Base-by-base conservation (phyloP, 2,329 filamentous ascomycete species). In the Pestalotiopsis sp. region DNA sequence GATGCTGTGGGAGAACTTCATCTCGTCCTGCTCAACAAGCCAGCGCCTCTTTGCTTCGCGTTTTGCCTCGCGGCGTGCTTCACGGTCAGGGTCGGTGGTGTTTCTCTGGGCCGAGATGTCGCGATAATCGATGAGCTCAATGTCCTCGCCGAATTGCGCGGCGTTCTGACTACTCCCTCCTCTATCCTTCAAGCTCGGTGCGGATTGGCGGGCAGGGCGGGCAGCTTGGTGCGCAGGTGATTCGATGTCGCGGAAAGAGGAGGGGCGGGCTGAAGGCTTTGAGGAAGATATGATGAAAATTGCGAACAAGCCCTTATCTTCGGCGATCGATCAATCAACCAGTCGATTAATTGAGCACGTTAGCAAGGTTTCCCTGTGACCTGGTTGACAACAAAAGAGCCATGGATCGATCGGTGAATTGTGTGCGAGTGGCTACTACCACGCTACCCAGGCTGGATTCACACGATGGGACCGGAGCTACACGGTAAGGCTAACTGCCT, bases 1-100 rank as follows among this genome's bases (percentile, higher is more conserved):
- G 75, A 99, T 92, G 82, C 95, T 98, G 81, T 99, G 96, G 20
- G 95, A 98, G 87, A 99, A 99, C 91, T 98, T 98, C 96, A 99
- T 99, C 78, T 94, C 93, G 90, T 92, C 91, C 73, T 86, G 88
- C 75, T 91, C 85, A 75, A 93, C 88, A 76, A 95, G 90, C 86
- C 88, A 88, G 77, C 85, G 84, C 80, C 89, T 87, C 85, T 94
- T 94, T 79, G 87, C 84, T 73, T 82, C 81, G 76, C 86, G 83
- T 80, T 88, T 90, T 23, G 77, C 74, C 71, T 72, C 77, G 73
- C 74, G 76, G 66, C 78, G 80, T 49, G 73, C 71, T 68, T 82
- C 78, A 66, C 75, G 77, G 14, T 13, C 57, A 20, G 57, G n/a
- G 39, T 79, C 77, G 69, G 76, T 71, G 52, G 69, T 71, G 69